phyloP scores from a whole-genome alignment of 306 rosid genomes.

The Ormosia emarginata region DNA sequence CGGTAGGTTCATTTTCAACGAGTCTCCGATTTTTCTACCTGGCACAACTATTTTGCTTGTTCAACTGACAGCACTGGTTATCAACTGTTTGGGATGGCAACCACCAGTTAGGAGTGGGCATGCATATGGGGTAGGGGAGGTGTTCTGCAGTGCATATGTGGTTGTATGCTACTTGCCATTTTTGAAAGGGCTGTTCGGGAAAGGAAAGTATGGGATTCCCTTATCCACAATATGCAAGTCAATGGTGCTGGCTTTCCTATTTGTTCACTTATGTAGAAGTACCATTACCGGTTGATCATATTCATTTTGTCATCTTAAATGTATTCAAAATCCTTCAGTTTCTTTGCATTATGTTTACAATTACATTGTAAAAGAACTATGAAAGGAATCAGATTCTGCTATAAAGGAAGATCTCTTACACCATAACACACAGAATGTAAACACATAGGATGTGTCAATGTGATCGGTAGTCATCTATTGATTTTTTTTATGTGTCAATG shows the following conservation, averaged over 20 bases:
- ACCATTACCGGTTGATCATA: neutral
- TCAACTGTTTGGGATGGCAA: slow-evolving; percentile 11
- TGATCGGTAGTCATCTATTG: no score
- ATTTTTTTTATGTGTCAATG: no score
- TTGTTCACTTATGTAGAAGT: slow-evolving; percentile 25
- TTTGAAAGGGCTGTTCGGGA: slow-evolving; percentile 52
- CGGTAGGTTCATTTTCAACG: slow-evolving; percentile 43
- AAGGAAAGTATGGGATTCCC: slow-evolving; percentile 60
- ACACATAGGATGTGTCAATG: neutral
- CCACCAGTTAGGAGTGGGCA: neutral
- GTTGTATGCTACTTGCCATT: slow-evolving; percentile 47
- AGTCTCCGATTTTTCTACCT: slow-evolving; percentile 49
- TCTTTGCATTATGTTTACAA: neutral
- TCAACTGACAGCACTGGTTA: slow-evolving; percentile 37
- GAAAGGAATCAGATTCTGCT: neutral
- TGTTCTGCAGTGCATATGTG: slow-evolving; percentile 31
- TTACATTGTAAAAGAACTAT: neutral
- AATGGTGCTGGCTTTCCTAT: slow-evolving; percentile 26
- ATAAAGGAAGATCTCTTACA: neutral
- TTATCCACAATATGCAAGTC: slow-evolving; percentile 40
- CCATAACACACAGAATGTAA: no score
- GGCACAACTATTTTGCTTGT: slow-evolving; percentile 53
- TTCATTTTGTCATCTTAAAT: neutral
- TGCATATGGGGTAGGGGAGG: slow-evolving; percentile 49
- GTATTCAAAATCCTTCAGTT: neutral